Conservation (phyloP, 1,284 basidiomycete genomes). For the Mycosarcoma maydis region DNA sequence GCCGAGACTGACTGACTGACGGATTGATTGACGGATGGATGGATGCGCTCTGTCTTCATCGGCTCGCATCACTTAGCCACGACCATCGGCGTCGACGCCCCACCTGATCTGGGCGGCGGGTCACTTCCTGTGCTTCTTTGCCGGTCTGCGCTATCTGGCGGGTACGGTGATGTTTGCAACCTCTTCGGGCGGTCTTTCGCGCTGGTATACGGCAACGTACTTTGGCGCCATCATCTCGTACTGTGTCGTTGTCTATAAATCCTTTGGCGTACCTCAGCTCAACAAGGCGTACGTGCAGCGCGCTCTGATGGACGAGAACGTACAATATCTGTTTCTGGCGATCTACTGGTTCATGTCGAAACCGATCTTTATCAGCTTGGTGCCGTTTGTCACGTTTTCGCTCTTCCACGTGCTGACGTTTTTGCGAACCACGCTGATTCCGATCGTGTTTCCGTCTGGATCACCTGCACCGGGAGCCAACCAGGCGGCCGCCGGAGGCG, state of each 20-base stretch:
- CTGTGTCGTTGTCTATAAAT: constrained; percentile 67
- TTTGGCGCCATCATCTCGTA: constrained; percentile 66
- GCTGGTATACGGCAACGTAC: constrained; percentile 64
- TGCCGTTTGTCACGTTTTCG: constrained; percentile 66
- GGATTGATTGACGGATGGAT: no score
- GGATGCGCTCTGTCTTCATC: no score
- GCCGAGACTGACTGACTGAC: no score
- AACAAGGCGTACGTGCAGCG: constrained; percentile 66
- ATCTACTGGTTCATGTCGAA: constrained; percentile 67
- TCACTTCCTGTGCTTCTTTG: constrained; percentile 65
- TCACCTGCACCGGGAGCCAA: constrained; percentile 32
- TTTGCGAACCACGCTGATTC: constrained; percentile 58
- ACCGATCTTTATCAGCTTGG: constrained; percentile 66
- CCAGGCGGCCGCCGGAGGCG: constrained; percentile 24
- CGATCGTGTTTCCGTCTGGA: constrained; percentile 50
- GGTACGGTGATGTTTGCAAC: constrained; percentile 52
- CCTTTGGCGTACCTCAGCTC: constrained; percentile 64
- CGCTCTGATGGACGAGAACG: constrained; percentile 67
- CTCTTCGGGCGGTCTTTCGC: constrained; percentile 47
- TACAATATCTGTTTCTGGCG: constrained; percentile 66
- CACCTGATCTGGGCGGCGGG: constrained; percentile 67
- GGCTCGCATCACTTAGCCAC: constrained; percentile 14
- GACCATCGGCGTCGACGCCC: constrained; percentile 60
- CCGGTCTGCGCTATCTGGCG: constrained; percentile 62
- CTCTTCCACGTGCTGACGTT: constrained; percentile 67